Percentiles rank a stretch among this genome's conserved stretches.
Evolutionary conservation across 2,329 filamentous ascomycete species (phyloP).

Genomic region (Teratosphaeriaceae sp.): DNA sequence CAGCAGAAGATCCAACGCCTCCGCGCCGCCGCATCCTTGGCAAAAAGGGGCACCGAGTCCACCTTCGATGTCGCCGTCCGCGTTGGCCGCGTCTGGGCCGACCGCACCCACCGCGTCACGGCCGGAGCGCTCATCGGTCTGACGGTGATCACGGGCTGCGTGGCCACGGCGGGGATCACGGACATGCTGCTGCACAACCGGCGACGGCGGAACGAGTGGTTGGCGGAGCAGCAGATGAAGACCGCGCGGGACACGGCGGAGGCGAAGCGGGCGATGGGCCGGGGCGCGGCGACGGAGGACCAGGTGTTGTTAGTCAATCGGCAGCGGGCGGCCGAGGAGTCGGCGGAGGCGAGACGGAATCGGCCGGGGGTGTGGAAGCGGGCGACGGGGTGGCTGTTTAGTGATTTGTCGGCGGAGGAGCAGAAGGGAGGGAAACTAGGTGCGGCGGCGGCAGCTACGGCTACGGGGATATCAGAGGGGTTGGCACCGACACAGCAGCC

Average conservation of each 20-base stretch:
- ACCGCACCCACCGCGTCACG: slow-evolving; percentile 54
- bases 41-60: slow-evolving; percentile 45
- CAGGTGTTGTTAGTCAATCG: slow-evolving; percentile 46
- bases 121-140: slow-evolving; percentile 55
- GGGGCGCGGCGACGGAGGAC: slow-evolving; percentile 42
- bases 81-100: slow-evolving; percentile 50
- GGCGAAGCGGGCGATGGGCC: slow-evolving; percentile 37
- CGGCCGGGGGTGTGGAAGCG: slow-evolving; percentile 31
- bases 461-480: slow-evolving; percentile 7
- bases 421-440: slow-evolving; percentile 31
- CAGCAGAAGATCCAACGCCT: slow-evolving; percentile 49
- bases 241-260: slow-evolving; percentile 36
- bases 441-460: slow-evolving; percentile 14
- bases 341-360: slow-evolving; percentile 36
- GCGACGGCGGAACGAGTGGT: slow-evolving; percentile 55
- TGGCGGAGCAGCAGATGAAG: slow-evolving; percentile 46
- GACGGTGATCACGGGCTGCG: slow-evolving; percentile 53
- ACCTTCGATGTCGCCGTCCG: slow-evolving; percentile 49
- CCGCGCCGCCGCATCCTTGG: slow-evolving; percentile 41
- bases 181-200: slow-evolving; percentile 64
- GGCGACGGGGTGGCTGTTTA: slow-evolving; percentile 27
- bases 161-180: slow-evolving; percentile 58
- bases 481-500: slow-evolving; percentile 12
- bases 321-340: slow-evolving; percentile 58
- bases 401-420: slow-evolving; percentile 30